Base-by-base conservation (phyloP, 2,329 filamentous ascomycete genomes). In the Phaeophleospora eucalypticola region DNA sequence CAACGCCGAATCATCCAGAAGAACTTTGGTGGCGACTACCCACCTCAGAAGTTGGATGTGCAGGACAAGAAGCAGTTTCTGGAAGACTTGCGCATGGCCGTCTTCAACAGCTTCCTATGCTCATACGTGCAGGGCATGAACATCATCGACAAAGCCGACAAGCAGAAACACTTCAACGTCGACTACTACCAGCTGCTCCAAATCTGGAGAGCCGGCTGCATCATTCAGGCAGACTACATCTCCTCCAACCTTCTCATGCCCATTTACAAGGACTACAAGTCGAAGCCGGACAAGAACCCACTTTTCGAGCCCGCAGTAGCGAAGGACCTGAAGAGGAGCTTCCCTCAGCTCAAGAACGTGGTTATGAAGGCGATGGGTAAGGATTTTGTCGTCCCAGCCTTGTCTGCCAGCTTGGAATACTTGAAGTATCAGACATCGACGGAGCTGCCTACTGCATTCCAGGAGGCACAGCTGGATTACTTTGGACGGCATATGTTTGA, bases 161-260 rank as follows among this genome's bases (percentile, higher is more conserved):
- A 71, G 35, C 68, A 78, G 24, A 74, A 84, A 58, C 71, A 73
- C 24, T 87, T 83, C 83, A 69, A 71, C 34, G 72, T 82, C 47
- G 65, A 79, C 53, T 77, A 77, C 56, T 60, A 62, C 12, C 68
- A 72, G 20, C 70, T 80, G 2, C 67, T 81, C 38, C 72, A 79
- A 58, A 81, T 87, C 53, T 87, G 83, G 84, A 76, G 81, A 2
- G 80, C 74, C 0, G 83, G 84, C 6, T 87, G 83, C 64, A 87
- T 87, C 63, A 87, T 87, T 59, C 78, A 83, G 58, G 76, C 79
- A 1, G 82, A 86, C 53, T 73, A 79, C 54, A 82, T 87, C 49
- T 75, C 77, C 37, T 41, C 53, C 17, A 76, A 82, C 41, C 63
- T 87, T 21, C 70, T 87, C 2, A 69, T 73, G 4, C 64, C 66